These are phyloP conservation scores for Exophiala bonariae DNA, from an alignment of 2,329 filamentous ascomycete genomes.

Conservation along the genomic window DNA sequence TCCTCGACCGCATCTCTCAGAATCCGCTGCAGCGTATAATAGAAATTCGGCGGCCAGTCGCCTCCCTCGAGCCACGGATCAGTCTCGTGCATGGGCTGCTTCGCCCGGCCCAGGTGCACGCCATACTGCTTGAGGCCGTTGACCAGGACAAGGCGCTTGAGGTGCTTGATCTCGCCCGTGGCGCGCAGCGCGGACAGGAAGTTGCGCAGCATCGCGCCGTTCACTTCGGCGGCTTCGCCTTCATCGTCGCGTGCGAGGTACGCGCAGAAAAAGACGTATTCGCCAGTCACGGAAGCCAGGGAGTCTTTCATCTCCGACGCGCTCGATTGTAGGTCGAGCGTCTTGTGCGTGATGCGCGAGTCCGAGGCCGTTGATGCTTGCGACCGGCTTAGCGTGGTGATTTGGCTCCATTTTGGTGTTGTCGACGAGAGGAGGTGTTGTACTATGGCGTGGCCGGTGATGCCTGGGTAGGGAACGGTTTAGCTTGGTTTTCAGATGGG, in stretches of 20 bases:
- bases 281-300: neutral
- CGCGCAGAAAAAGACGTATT: constrained; percentile 39
- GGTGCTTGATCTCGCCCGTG: constrained; percentile 40
- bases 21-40: constrained; percentile 52
- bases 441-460: constrained; percentile 41
- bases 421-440: constrained; percentile 35
- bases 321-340: constrained; percentile 2
- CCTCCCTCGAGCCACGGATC: constrained; percentile 45
- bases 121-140: constrained; percentile 56
- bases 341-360: constrained; percentile 1
- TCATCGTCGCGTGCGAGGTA: constrained; percentile 41
- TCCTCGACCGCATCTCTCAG: constrained; percentile 36
- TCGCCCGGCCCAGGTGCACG: constrained; percentile 50
- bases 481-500: too few relatives aligned
- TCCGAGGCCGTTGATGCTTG: neutral
- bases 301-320: neutral
- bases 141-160: constrained; percentile 52
- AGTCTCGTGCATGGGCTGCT: constrained; percentile 50
- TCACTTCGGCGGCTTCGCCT: constrained; percentile 38
- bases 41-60: constrained; percentile 49
- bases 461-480: too few relatives aligned
- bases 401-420: constrained; percentile 1
- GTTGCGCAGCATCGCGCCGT: constrained; percentile 47
- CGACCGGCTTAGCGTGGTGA: constrained; percentile 3
- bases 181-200: constrained; percentile 49